phyloP scores from a whole-genome alignment of 345 rosid species.

The Firmiana major region DNA sequence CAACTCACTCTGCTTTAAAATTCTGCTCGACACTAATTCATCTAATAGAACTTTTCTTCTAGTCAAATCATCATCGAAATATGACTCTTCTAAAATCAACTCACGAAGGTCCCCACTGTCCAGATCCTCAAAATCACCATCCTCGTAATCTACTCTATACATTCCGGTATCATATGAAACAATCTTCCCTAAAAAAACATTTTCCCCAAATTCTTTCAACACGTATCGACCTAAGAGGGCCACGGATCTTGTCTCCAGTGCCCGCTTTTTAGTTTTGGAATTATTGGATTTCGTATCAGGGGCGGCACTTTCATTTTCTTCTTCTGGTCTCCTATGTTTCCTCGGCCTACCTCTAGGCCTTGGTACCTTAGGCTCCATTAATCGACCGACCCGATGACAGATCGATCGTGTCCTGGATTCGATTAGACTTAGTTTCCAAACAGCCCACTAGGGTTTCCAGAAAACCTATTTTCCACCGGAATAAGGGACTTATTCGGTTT shows the following conservation, averaged over 20 bases:
- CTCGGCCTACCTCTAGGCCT: constrained; percentile 78
- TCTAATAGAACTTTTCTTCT: constrained; percentile 52
- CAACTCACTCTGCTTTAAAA: constrained; percentile 18
- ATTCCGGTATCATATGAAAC: constrained; percentile 64
- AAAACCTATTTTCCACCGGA: not conserved
- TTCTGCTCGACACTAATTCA: constrained; percentile 33
- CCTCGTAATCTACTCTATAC: constrained; percentile 86
- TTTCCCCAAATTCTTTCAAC: constrained; percentile 61
- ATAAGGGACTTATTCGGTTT: constrained; percentile 1
- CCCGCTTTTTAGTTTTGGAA: constrained; percentile 41
- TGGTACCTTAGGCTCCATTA: constrained; percentile 51
- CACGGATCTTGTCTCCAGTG: constrained; percentile 35
- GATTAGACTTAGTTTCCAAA: constrained; percentile 4
- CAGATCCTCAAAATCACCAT: constrained; percentile 79
- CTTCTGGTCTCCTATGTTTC: constrained; percentile 54
- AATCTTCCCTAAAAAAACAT: constrained; percentile 67
- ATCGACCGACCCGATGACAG: constrained; percentile 17
- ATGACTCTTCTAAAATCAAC: constrained; percentile 45
- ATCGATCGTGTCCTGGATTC: constrained; percentile 29
- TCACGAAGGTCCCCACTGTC: constrained; percentile 65
- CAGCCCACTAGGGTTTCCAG: constrained; percentile 16
- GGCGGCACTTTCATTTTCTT: constrained; percentile 21
- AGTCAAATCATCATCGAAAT: constrained; percentile 50
- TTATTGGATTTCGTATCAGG: constrained; percentile 17
- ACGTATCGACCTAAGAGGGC: constrained; percentile 75